Evolutionary conservation across 805 yeast species (phyloP), one percentile per base, ranked within the genome.

Genomic region (Barnettozyma vustinii): DNA sequence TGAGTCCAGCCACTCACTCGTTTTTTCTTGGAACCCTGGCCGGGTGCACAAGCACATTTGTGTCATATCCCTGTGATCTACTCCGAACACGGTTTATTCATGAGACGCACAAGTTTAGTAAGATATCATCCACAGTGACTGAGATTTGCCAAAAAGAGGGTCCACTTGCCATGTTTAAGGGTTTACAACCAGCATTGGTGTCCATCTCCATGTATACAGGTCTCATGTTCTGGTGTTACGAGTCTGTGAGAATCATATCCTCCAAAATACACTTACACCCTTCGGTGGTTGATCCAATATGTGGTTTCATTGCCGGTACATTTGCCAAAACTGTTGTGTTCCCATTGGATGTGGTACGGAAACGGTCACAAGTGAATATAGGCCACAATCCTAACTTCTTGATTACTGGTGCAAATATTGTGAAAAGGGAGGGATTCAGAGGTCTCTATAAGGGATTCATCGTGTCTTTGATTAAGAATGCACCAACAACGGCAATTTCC

Each of bases 1-100:
- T 62, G 33, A 51, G 60, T 7, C 57, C 59, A 1, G 65, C 65
- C 2, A 23, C 64, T 1, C 72, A 70, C 47, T 67, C 71, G 9
- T 63, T 77, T 18, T 32, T 85, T 0, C 79, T 87, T 5, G 99
- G 99, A 0, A 78, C 86, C 0, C 61, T 81, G 1, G 82, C 97
- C 0, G 99, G 99, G 0, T 68, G 82, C 20, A 58, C 79, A 0
- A 87, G 96, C 26, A 87, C 96, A 0, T 43, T 77, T 0, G 62
- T 71, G 1, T 86, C 97, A 2, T 94, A 94, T 62, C 99, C 99
- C 1, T 81, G 88, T 58, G 99, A 94, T 64, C 73, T 89, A n/a
- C 66, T 94, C 40, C 69, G 99, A 46, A 94, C 99, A 0, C 71
- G 96, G 46, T 74, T 90, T 44, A 96, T 89, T 1, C 47, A 50